A percentile compares a stretch with the other conserved stretches of the same genome.
Conservation (phyloP, 225 moss, liverwort and hornwort species). For the Polytrichum commune region DNA sequence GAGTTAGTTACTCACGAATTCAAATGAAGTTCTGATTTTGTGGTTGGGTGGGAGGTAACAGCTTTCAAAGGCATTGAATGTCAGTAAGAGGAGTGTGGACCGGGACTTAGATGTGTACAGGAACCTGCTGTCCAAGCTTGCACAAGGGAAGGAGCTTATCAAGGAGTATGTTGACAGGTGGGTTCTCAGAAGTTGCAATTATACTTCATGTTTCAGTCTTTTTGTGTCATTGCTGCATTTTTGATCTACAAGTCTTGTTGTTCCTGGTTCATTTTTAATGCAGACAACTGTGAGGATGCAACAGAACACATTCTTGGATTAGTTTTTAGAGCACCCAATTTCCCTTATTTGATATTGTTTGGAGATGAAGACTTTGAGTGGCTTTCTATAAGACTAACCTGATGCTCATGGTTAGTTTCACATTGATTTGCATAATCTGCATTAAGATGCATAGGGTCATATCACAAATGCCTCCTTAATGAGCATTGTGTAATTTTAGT, state of each 20-base stretch:
- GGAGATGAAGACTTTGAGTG: too few species aligned
- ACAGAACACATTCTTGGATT: too few species aligned
- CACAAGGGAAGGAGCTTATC: conserved; percentile 87
- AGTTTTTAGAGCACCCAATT: too few species aligned
- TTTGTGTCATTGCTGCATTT: too few species aligned
- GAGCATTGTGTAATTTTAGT: too few species aligned
- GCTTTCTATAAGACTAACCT: too few species aligned
- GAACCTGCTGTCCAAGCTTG: conserved; percentile 85
- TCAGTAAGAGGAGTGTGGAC: conserved; percentile 89
- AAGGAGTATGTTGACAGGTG: conserved; percentile 91
- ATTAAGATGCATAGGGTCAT: not conserved
- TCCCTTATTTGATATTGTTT: too few species aligned
- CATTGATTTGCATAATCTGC: not conserved
- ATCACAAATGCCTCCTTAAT: too few species aligned
- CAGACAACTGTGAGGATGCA: too few species aligned
- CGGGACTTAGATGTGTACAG: conserved; percentile 91
- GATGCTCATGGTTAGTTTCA: not conserved
- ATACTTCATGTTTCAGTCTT: too few species aligned
- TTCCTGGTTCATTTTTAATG: too few species aligned
- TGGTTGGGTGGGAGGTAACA: conserved; percentile 18
- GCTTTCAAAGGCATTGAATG: conserved; percentile 84
- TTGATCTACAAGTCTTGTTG: too few species aligned
- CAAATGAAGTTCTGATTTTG: conserved; percentile 5
- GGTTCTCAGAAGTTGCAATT: conserved; percentile 9
- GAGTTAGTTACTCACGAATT: not conserved